These are phyloP conservation scores for Cercospora brassicicola DNA, from an alignment of 2,329 filamentous ascomycete genomes.

Conservation along the genomic window DNA sequence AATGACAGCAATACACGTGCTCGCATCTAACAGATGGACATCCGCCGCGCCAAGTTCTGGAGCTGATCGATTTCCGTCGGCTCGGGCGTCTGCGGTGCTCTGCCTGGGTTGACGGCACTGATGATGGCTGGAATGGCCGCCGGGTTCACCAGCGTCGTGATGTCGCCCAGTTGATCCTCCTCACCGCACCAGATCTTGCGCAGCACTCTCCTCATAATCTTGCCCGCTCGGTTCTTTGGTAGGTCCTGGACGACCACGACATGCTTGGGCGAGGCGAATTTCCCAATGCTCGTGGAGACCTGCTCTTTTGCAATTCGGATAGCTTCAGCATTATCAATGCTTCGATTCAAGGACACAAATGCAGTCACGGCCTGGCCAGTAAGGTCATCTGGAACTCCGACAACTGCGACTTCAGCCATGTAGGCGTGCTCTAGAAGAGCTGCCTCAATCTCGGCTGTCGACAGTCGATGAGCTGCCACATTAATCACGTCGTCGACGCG, in stretches of 20 bases:
- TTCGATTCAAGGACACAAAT: constrained; percentile 51
- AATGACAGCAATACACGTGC: neutral
- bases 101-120: neutral
- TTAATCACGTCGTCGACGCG: neutral
- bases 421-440: neutral
- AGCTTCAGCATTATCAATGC: constrained; percentile 71
- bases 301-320: neutral
- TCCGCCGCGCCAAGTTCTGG: neutral
- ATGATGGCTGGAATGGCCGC: neutral
- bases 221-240: neutral
- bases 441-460: neutral
- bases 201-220: neutral
- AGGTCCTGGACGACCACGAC: neutral
- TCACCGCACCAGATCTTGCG: neutral
- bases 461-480: neutral
- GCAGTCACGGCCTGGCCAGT: neutral
- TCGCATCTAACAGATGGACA: neutral
- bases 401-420: neutral
- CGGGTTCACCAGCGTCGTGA: neutral
- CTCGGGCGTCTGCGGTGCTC: neutral
- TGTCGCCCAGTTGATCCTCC: neutral
- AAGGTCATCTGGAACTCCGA: neutral
- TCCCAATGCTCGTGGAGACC: neutral
- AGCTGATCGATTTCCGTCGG: neutral
- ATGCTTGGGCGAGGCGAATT: neutral